Evolutionary conservation across 306 rosid genomes (phyloP).

Genomic region (Ceratonia siliqua): DNA sequence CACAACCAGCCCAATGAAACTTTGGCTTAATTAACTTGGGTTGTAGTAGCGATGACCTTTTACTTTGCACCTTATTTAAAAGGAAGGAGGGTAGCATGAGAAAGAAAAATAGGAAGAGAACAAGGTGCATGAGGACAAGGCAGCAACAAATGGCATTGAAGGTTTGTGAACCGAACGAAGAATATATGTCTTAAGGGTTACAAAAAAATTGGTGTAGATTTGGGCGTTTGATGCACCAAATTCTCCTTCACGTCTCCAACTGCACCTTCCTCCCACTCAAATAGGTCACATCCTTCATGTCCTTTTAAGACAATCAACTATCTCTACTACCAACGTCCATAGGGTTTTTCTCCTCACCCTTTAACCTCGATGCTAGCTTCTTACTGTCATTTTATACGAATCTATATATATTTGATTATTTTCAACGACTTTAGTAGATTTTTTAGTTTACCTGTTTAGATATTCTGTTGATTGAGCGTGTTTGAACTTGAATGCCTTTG

Average conservation of each 20-base stretch:
- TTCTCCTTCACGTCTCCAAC: slow-evolving; percentile 64
- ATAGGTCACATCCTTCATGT: slow-evolving; percentile 52
- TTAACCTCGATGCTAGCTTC: slow-evolving; percentile 18
- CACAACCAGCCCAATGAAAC: too few species aligned
- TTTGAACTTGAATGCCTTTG: slow-evolving; percentile 10
- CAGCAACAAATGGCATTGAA: slow-evolving; percentile 46
- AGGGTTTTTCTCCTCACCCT: slow-evolving; percentile 29
- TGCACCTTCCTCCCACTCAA: slow-evolving; percentile 71
- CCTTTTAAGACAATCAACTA: slow-evolving; percentile 42
- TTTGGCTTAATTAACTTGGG: slow-evolving; percentile 27
- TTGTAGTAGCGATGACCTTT: slow-evolving; percentile 46
- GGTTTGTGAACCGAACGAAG: slow-evolving; percentile 60
- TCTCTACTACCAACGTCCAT: slow-evolving; percentile 22
- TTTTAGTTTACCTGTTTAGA: slow-evolving; percentile 43
- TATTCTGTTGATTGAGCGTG: slow-evolving; percentile 25
- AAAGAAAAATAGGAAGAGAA: slow-evolving; percentile 36
- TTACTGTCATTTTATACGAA: slow-evolving; percentile 10
- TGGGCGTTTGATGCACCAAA: slow-evolving; percentile 70
- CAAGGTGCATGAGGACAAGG: slow-evolving; percentile 55
- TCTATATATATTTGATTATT: slow-evolving; percentile 19
- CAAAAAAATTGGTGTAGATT: slow-evolving; percentile 36
- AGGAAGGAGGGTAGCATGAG: slow-evolving; percentile 14
- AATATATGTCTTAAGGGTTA: slow-evolving; percentile 35
- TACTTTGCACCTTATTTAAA: slow-evolving; percentile 43
- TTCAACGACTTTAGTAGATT: slow-evolving; percentile 43